These are phyloP conservation scores for Pharnaceum exiguum DNA, from an alignment of 148 eudicot species.

Conservation along the genomic window DNA sequence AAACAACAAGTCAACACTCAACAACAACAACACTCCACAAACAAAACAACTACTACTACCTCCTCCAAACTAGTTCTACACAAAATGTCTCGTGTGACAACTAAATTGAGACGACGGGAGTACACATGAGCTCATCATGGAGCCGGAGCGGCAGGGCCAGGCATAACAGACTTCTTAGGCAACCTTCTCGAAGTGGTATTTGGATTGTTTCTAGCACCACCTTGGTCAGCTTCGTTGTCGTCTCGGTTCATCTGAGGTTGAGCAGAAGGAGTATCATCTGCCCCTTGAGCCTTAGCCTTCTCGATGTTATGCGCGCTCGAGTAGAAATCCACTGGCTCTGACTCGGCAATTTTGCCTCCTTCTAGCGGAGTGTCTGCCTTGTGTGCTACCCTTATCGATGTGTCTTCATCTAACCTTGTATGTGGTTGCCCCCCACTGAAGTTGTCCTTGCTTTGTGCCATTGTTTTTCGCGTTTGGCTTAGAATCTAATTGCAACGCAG, in stretches of 20 bases:
- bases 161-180: too few relatives aligned
- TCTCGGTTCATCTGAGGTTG: slow-evolving; percentile 23
- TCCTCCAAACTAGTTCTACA: too few relatives aligned
- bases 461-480: slow-evolving; percentile 26
- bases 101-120: too few relatives aligned
- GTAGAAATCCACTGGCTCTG: slow-evolving; percentile 49
- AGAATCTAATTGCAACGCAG: too few relatives aligned
- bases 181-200: slow-evolving; percentile 17
- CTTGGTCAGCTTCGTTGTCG: slow-evolving; percentile 3
- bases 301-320: slow-evolving; percentile 33
- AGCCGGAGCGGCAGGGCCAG: too few relatives aligned
- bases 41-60: too few relatives aligned
- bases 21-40: too few relatives aligned
- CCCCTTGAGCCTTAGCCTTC: slow-evolving; percentile 14
- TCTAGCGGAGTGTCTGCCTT: slow-evolving; percentile 49
- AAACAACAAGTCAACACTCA: too few relatives aligned
- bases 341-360: slow-evolving; percentile 58
- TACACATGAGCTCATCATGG: too few relatives aligned
- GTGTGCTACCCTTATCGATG: slow-evolving; percentile 38
- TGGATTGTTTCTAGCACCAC: neutral
- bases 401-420: slow-evolving; percentile 39
- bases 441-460: slow-evolving; percentile 43
- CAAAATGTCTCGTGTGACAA: too few relatives aligned
- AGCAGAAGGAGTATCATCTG: neutral
- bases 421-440: slow-evolving; percentile 36